Percentiles rank a stretch among this genome's conserved stretches.
phyloP scores from a whole-genome alignment of 768 basidiomycete species.

The Tephrocybe sp. region DNA sequence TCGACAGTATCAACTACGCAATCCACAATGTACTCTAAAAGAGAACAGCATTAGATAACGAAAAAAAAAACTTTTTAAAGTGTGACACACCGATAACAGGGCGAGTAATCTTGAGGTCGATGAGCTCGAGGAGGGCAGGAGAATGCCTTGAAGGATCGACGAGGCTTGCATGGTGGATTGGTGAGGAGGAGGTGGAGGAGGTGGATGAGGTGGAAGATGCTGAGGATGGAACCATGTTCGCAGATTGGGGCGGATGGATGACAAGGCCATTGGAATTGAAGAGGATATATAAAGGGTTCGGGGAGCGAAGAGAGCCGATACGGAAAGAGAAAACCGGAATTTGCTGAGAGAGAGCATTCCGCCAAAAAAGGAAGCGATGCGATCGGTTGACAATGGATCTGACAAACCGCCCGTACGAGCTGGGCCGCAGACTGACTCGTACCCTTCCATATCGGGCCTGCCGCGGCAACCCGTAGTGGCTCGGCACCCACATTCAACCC shows the following conservation, averaged over 20 bases:
- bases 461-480: conserved; percentile 17
- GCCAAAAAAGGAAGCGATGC: conserved; percentile 16
- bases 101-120: conserved; percentile 60
- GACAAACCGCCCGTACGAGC: conserved; percentile 19
- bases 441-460: conserved; percentile 9
- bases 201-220: conserved; percentile 21
- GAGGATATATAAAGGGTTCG: conserved; percentile 31
- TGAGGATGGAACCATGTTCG: conserved; percentile 19
- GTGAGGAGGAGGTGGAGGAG: conserved; percentile 26
- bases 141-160: conserved; percentile 64
- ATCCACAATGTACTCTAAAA: conserved; percentile 67
- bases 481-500: conserved; percentile 17
- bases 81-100: conserved; percentile 61
- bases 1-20: conserved; percentile 70
- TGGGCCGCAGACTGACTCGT: conserved; percentile 15
- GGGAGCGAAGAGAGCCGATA: conserved; percentile 30
- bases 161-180: conserved; percentile 46
- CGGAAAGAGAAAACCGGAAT: conserved; percentile 26
- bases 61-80: neutral
- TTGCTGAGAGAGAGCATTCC: conserved; percentile 14
- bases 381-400: conserved; percentile 22
- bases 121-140: conserved; percentile 63
- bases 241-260: conserved; percentile 18
- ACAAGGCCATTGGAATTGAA: conserved; percentile 18
- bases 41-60: conserved; percentile 2